Evolutionary conservation across 257 asterid genomes (phyloP).

Genomic region (Penstemon barbatus): DNA sequence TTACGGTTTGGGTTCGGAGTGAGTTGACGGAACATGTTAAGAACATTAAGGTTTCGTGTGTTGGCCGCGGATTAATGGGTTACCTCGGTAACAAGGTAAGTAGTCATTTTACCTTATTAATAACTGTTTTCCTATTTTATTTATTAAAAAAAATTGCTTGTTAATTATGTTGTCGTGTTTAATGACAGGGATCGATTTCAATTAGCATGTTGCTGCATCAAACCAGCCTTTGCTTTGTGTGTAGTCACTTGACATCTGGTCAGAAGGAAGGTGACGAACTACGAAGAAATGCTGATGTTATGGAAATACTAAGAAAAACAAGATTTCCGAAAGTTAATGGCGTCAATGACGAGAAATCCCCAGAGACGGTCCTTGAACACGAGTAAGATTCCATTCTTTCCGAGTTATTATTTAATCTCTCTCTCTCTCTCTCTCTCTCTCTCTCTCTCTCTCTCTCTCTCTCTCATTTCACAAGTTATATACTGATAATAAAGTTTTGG

Average conservation of each 20-base stretch:
- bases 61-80: slow-evolving; percentile 98
- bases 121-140: neutral
- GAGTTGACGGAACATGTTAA: slow-evolving; percentile 81
- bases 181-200: slow-evolving; percentile 90
- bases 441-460: slow-evolving; percentile 12
- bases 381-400: slow-evolving; percentile 56
- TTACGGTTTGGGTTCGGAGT: slow-evolving; percentile 91
- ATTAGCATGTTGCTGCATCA: slow-evolving; percentile 94
- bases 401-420: neutral
- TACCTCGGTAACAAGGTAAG: slow-evolving; percentile 91
- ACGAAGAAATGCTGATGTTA: slow-evolving; percentile 87
- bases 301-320: slow-evolving; percentile 89
- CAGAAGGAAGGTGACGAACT: slow-evolving; percentile 97
- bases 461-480: neutral
- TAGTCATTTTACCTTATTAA: slow-evolving; percentile 23
- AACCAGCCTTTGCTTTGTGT: slow-evolving; percentile 96
- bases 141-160: neutral
- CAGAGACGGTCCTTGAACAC: slow-evolving; percentile 83
- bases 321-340: slow-evolving; percentile 85
- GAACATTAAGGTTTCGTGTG: slow-evolving; percentile 88
- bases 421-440: slow-evolving; percentile 8
- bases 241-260: slow-evolving; percentile 96
- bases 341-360: slow-evolving; percentile 74
- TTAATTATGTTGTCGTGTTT: neutral
- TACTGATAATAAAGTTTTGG: slow-evolving; percentile 22